Percentiles rank a stretch among this genome's conserved stretches.
Evolutionary conservation across 2,329 filamentous ascomycete species (phyloP).

Genomic region (Dissoconium aciculare): DNA sequence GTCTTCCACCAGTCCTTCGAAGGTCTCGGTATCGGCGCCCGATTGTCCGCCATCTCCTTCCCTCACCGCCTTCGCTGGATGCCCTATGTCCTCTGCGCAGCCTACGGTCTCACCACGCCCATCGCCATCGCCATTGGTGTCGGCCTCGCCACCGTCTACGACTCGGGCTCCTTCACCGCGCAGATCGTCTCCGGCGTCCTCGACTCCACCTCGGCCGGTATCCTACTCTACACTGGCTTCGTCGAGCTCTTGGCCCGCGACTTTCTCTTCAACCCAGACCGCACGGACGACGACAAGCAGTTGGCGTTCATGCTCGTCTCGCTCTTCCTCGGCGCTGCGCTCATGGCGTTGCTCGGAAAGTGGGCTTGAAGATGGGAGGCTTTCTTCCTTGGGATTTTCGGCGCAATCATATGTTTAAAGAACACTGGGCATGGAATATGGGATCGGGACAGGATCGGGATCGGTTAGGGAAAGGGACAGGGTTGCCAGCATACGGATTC

Average conservation of each 20-base stretch:
- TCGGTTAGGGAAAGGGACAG: too few relatives aligned
- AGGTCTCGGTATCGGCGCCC: conserved; percentile 74
- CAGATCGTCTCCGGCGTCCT: conserved; percentile 77
- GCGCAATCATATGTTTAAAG: too few relatives aligned
- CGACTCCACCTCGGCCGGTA: conserved; percentile 75
- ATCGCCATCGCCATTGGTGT: conserved; percentile 73
- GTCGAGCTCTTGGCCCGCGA: conserved; percentile 36
- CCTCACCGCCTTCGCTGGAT: conserved; percentile 54
- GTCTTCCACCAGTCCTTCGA: conserved; percentile 92
- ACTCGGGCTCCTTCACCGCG: conserved; percentile 45
- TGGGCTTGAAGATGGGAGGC: conserved; percentile 75
- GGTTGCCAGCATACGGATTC: too few relatives aligned
- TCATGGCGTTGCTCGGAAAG: conserved; percentile 74
- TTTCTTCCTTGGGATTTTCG: too few relatives aligned
- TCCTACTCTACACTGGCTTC: conserved; percentile 44
- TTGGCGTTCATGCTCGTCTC: conserved; percentile 83
- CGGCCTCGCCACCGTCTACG: conserved; percentile 52
- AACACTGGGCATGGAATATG: too few relatives aligned
- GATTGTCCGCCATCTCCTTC: conserved; percentile 65
- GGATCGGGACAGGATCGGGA: too few relatives aligned
- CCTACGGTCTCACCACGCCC: conserved; percentile 68
- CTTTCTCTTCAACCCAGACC: conserved; percentile 55
- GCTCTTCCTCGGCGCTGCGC: conserved; percentile 55
- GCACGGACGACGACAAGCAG: conserved; percentile 78
- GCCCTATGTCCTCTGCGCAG: conserved; percentile 56